Base-by-base conservation (phyloP, 495 filamentous ascomycete species). In the Barbatosphaeria neglecta region DNA sequence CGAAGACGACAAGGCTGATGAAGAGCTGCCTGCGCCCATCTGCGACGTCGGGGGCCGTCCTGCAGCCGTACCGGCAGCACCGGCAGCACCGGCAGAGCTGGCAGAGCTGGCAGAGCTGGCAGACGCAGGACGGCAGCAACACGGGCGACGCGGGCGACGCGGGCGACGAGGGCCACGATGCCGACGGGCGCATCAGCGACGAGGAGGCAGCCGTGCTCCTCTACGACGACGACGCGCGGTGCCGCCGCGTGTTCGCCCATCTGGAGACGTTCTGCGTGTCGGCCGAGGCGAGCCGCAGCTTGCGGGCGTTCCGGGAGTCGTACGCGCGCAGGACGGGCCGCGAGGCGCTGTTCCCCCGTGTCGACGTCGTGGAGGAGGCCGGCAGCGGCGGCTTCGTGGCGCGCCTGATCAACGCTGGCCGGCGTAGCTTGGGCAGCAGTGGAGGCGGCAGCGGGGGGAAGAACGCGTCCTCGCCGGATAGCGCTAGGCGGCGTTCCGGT, bases 211-310 rank as follows among this genome's bases (percentile, higher is more conserved):
- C 47, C 16, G 46, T 41, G 37, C 41, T 43, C 15, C 56, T 68
- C 20, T 55, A 58, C 8, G 60, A 75, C 45, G 62, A 71, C 1
- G 65, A 67, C 0, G 57, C 53, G 19, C 72, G 69, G 17, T 53
- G 56, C 27, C 62, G 64, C 3, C 69, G 72, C 33, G 70, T 75
- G 5, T 74, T 80, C 50, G 43, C 55, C 22, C 59, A 70, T 23
- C 57, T 83, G 1, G 62, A 73, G 15, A 52, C 57, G 0, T 43
- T 69, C 0, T 83, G 77, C 54, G 44, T 46, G 25, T 80, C 73
- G 0, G 58, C 62, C 4, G 69, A 72, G 33, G 76, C 78, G 16
- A 66, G 60, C 18, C 38, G 39, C 2, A 78, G 74, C 33, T 52
- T 82, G 25, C 59, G 56, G 19, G 46, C 44, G 9, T 81, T 69